Conservation (phyloP, 2,329 filamentous ascomycete genomes). For the Canariomyces notabilis region DNA sequence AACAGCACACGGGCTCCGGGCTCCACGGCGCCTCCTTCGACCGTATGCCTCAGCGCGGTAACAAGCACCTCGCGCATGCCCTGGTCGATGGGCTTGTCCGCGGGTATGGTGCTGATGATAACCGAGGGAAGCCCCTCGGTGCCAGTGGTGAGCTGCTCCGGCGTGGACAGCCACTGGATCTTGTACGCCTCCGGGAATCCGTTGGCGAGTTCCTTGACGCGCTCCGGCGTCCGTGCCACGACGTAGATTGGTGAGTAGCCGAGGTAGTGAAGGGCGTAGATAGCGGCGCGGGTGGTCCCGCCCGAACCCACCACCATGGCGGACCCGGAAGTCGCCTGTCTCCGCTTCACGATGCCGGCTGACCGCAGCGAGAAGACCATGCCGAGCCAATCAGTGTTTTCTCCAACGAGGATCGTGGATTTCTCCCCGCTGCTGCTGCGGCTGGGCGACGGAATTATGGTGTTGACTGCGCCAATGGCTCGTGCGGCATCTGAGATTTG, state of each 20-base stretch:
- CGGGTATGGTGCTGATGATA: constrained; percentile 86
- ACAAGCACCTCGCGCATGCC: constrained; percentile 61
- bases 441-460: constrained; percentile 61
- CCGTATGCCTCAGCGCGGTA: constrained; percentile 41
- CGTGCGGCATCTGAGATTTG: constrained; percentile 72
- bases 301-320: constrained; percentile 86
- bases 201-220: constrained; percentile 61
- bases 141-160: constrained; percentile 45
- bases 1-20: constrained; percentile 63
- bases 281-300: constrained; percentile 84
- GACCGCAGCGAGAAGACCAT: constrained; percentile 76
- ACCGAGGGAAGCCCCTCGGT: constrained; percentile 55
- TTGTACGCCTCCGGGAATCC: constrained; percentile 72
- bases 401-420: constrained; percentile 60
- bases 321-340: constrained; percentile 37
- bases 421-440: constrained; percentile 33
- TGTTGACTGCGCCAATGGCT: constrained; percentile 90
- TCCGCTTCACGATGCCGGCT: constrained; percentile 51
- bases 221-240: constrained; percentile 67
- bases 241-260: constrained; percentile 84
- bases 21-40: constrained; percentile 28
- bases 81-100: constrained; percentile 74
- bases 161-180: constrained; percentile 56
- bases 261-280: constrained; percentile 81
- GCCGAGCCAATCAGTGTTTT: constrained; percentile 94